Evolutionary conservation across 345 rosid species (phyloP), one percentile per base, ranked within the genome.

Genomic region (Eucalyptus coolabah): DNA sequence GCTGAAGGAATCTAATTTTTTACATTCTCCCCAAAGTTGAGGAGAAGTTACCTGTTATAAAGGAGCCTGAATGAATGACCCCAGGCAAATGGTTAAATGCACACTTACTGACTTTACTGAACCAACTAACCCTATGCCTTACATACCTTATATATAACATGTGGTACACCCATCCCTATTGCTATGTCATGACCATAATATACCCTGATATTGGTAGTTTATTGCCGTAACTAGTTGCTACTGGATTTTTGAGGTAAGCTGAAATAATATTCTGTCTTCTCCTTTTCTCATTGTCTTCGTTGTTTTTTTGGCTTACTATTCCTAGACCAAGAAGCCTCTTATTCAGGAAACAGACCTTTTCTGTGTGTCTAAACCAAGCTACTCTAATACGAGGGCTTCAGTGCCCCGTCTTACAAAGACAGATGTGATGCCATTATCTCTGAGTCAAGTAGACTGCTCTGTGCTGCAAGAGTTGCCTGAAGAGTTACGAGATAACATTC

Each of bases 391-490:
- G 86, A 90, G 90, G 67, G 88, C 60, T 90, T 86, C 86, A 53
- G 63, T 65, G 63, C 49, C 63, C 10, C 86, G 80, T 88, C 91
- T 80, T 45, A 91, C 92, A 54, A 93, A 90, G 50, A 88, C 90
- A 88, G 97, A 95, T 91, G 90, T 95, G 89, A 91, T 98, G 95
- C 99, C 98, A 90, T 92, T 91, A 88, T 95, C 99, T 85, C 92
- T 98, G 88, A 96, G 98, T 91, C 99, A 97, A 92, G 89, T 97
- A 54, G 99, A 97, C 89, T 88, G 89, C 67, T 94, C 96, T 14
- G 98, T 96, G 89, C 92, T 96, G 89, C 98, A 95, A 89, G 95
- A 96, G 89, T 93, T 97, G 93, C 99, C 99, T 81, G 97, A 96
- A 87, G 98, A 95, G 89, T 89, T 96, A 92, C 95, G 96, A 92